Percentiles rank a stretch among this genome's conserved stretches.
phyloP scores from a whole-genome alignment of 2,329 filamentous ascomycete species.

The Seiridium cupressi region DNA sequence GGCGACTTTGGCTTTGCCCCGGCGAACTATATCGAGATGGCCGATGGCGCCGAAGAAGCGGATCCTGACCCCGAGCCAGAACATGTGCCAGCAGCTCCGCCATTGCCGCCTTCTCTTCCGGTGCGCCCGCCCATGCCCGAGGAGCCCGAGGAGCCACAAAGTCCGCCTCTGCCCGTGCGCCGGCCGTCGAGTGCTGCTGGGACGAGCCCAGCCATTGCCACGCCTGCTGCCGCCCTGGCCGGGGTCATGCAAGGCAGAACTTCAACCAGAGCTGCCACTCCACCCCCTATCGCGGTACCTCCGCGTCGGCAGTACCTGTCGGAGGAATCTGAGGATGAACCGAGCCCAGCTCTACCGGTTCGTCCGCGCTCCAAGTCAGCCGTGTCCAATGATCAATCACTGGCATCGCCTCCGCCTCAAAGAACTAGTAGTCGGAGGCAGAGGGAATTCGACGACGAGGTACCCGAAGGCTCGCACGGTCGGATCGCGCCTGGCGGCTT shows the following conservation, averaged over 20 bases:
- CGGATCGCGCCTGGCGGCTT: slow-evolving; percentile 74
- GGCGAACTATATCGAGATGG: slow-evolving; percentile 88
- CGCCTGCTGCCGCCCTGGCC: slow-evolving; percentile 55
- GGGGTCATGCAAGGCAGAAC: slow-evolving; percentile 51
- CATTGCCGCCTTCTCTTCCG: slow-evolving; percentile 37
- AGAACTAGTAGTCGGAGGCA: slow-evolving; percentile 33
- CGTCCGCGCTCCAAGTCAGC: slow-evolving; percentile 25
- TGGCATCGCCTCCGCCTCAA: slow-evolving; percentile 23
- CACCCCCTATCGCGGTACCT: slow-evolving; percentile 49
- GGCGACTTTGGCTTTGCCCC: slow-evolving; percentile 92
- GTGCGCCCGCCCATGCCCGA: slow-evolving; percentile 34
- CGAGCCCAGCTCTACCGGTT: slow-evolving; percentile 41
- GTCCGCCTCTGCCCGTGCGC: slow-evolving; percentile 37
- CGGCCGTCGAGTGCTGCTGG: slow-evolving; percentile 20
- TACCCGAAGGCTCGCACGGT: slow-evolving; percentile 38
- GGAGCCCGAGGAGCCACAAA: slow-evolving; percentile 25
- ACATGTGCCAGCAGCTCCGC: slow-evolving; percentile 22
- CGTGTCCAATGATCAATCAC: slow-evolving; percentile 19
- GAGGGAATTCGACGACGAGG: slow-evolving; percentile 25
- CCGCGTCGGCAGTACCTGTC: slow-evolving; percentile 55
- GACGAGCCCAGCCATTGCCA: slow-evolving; percentile 33
- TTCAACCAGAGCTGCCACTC: slow-evolving; percentile 40
- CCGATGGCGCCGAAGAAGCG: slow-evolving; percentile 38
- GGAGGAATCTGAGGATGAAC: slow-evolving; percentile 67
- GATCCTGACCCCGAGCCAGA: slow-evolving; percentile 37